phyloP scores from a whole-genome alignment of 179 eudicot genomes.

The Kewa caespitosa region DNA sequence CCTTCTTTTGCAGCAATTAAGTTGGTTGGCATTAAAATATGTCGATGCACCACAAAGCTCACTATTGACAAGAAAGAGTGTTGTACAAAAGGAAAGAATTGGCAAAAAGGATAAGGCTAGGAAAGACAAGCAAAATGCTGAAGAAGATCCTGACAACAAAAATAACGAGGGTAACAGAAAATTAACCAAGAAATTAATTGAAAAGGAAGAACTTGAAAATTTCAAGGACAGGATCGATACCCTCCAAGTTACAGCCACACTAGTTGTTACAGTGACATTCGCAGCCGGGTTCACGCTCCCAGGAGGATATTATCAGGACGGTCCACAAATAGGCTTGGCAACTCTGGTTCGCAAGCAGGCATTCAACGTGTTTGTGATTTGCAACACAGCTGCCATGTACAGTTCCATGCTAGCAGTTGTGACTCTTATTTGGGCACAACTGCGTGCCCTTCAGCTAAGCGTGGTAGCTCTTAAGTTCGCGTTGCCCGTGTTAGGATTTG shows the following conservation, averaged over 20 bases:
- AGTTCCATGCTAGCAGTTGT: constrained; percentile 20
- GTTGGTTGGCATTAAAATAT: constrained; percentile 32
- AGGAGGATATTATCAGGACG: constrained; percentile 30
- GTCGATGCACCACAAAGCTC: constrained; percentile 27
- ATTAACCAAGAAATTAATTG: neutral
- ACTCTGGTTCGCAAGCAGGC: neutral
- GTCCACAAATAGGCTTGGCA: constrained; percentile 26
- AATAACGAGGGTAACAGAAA: neutral
- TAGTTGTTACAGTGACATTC: constrained; percentile 21
- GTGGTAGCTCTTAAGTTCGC: constrained; percentile 4
- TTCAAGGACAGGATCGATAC: constrained; percentile 17
- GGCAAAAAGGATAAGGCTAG: neutral
- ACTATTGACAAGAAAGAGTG: constrained; percentile 17
- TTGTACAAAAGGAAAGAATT: neutral
- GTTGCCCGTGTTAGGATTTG: constrained; percentile 5
- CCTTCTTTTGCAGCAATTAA: constrained; percentile 26
- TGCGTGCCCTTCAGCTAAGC: constrained; percentile 24
- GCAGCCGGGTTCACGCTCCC: constrained; percentile 35
- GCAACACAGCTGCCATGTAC: constrained; percentile 36
- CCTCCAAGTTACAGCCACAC: constrained; percentile 14
- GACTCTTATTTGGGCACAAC: constrained; percentile 31
- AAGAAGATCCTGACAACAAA: no score
- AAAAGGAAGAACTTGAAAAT: neutral
- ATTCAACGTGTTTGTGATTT: constrained; percentile 24
- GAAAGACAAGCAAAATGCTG: neutral